Evolutionary conservation across 495 filamentous ascomycete species (phyloP).

Genomic region (Aspergillus haitiensis): DNA sequence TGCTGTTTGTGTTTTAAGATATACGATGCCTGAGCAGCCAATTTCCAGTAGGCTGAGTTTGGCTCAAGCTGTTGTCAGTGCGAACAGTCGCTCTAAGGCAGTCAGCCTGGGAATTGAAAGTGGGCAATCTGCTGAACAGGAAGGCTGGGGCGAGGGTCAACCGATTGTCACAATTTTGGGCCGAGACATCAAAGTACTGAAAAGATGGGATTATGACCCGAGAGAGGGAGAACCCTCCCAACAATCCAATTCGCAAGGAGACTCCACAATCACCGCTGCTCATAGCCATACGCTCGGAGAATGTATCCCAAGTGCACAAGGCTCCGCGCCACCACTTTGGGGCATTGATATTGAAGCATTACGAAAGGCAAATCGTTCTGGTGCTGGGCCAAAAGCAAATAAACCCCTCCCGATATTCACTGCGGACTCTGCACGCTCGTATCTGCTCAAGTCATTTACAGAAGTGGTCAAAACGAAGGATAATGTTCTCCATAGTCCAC

Average conservation of each 20-base stretch:
- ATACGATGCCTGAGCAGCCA: constrained; percentile 82
- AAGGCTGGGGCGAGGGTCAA: constrained; percentile 74
- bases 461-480: constrained; percentile 5
- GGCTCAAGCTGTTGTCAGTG: constrained; percentile 75
- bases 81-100: constrained; percentile 73
- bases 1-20: constrained; percentile 67
- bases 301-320: constrained; percentile 12
- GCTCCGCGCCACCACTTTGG: constrained; percentile 60
- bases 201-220: constrained; percentile 74
- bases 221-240: constrained; percentile 41
- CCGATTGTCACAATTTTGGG: constrained; percentile 69
- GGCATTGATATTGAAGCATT: constrained; percentile 73
- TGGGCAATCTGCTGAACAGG: constrained; percentile 64
- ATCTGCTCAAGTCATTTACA: constrained; percentile 40
- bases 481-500: constrained; percentile 2
- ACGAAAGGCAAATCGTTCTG: constrained; percentile 39
- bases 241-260: constrained; percentile 5
- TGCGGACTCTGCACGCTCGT: constrained; percentile 56
- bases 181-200: constrained; percentile 69
- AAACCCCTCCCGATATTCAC: constrained; percentile 62
- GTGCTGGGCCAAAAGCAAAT: constrained; percentile 2
- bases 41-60: constrained; percentile 77
- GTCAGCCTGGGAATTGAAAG: constrained; percentile 69
- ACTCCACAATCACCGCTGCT: constrained; percentile 4
- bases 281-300: constrained; percentile 23